Conservation (phyloP, 768 basidiomycete species). For the Lactarius deliciosus region DNA sequence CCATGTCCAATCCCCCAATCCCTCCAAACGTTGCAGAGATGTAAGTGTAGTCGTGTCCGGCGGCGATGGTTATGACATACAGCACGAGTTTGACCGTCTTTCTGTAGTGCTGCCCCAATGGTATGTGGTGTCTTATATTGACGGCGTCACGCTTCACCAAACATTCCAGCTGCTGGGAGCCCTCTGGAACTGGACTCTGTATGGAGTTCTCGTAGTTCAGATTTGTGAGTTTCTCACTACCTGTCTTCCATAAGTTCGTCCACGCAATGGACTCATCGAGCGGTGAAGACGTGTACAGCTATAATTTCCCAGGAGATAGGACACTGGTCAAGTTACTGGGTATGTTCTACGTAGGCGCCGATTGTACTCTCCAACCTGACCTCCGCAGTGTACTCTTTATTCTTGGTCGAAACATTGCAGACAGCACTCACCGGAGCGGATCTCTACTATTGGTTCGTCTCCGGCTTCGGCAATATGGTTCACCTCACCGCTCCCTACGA, state of each 20-base stretch:
- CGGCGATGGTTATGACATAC: background rate
- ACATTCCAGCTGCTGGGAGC: constrained; percentile 1
- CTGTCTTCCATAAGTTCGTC: background rate
- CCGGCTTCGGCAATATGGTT: constrained; percentile 35
- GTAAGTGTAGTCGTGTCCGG: background rate
- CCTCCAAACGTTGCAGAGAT: constrained; percentile 5
- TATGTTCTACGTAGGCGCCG: background rate
- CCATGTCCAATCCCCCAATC: background rate
- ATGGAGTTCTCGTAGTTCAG: constrained; percentile 35
- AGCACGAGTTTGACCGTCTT: background rate
- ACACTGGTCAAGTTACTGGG: constrained; percentile 6
- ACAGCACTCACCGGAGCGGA: constrained; percentile 33
- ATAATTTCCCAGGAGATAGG: constrained; percentile 16
- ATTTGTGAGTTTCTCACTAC: constrained; percentile 30
- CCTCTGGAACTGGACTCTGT: constrained; percentile 34
- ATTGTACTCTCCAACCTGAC: background rate
- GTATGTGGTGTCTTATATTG: background rate
- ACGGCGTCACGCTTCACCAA: background rate
- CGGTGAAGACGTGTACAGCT: constrained; percentile 20
- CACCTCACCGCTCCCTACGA: constrained; percentile 29
- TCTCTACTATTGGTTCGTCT: constrained; percentile 35
- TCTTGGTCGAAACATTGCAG: constrained; percentile 33
- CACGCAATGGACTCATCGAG: background rate
- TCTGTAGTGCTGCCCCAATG: constrained; percentile 4
- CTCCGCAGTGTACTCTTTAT: constrained; percentile 32